Conservation (phyloP, 257 asterid genomes). For the Nicotiana tabacum region DNA sequence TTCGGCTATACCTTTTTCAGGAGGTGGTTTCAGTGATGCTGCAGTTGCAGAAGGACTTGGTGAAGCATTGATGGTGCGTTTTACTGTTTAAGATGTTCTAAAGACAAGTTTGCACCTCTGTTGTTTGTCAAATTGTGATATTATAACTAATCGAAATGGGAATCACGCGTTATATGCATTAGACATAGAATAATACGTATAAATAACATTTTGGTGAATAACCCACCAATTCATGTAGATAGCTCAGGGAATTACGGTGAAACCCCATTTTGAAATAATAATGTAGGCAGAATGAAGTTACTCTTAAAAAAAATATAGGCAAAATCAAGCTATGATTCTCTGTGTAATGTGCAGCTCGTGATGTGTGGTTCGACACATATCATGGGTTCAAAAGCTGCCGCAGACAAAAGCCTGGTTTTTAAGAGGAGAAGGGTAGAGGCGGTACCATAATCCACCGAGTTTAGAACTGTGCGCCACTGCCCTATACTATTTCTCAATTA, state of each 20-base stretch:
- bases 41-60: slow-evolving; percentile 98
- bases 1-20: slow-evolving; percentile 67
- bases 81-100: slow-evolving; percentile 2
- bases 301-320: no score
- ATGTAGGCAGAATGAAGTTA: neutral
- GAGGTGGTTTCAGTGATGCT: slow-evolving; percentile 95
- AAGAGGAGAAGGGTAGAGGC: no score
- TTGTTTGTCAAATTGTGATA: neutral
- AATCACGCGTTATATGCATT: neutral
- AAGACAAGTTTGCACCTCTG: neutral
- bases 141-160: neutral
- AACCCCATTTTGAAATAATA: neutral
- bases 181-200: neutral
- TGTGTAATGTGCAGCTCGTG: no score
- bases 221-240: neutral
- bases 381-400: no score
- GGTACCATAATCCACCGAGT: no score
- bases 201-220: neutral
- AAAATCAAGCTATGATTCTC: no score
- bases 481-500: no score
- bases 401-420: no score
- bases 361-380: no score
- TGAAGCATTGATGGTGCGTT: slow-evolving; percentile 82
- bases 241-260: neutral
- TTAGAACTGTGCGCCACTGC: no score